Conservation (phyloP, 2,329 filamentous ascomycete genomes). For the Colletotrichum godetiae region DNA sequence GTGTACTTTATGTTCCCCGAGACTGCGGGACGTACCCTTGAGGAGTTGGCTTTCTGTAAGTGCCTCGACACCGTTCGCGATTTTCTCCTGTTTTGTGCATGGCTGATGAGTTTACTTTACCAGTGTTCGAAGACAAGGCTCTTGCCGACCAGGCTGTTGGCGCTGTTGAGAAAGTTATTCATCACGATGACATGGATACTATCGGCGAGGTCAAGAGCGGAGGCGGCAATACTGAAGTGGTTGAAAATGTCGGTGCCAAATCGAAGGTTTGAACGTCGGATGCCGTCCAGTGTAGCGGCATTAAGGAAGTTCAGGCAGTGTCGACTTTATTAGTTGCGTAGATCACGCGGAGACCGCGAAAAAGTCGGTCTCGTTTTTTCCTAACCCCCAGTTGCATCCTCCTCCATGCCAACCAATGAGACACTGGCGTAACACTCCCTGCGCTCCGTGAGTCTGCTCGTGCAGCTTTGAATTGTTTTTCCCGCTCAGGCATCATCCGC, state of each 20-base stretch:
- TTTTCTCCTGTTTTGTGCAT: fast-evolving
- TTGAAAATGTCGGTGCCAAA: conserved; percentile 18
- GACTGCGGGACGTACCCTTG: conserved; percentile 79
- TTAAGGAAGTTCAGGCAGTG: too few relatives aligned
- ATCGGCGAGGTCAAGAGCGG: conserved; percentile 10
- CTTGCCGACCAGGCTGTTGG: conserved; percentile 42
- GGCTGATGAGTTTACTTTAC: neutral
- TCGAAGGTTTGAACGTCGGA: too few relatives aligned
- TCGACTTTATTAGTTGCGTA: too few relatives aligned
- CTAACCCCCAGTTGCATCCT: too few relatives aligned
- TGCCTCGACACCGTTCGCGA: neutral
- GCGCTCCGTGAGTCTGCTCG: too few relatives aligned
- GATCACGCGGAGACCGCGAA: too few relatives aligned
- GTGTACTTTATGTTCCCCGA: conserved; percentile 85
- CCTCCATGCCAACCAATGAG: too few relatives aligned
- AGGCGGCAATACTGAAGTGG: conserved; percentile 11
- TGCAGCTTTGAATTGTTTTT: too few relatives aligned
- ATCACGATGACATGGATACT: conserved; percentile 36
- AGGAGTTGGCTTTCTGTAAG: conserved; percentile 60
- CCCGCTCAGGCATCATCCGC: too few relatives aligned
- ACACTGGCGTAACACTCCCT: too few relatives aligned
- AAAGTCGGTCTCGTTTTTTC: too few relatives aligned
- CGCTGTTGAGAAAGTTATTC: conserved; percentile 44
- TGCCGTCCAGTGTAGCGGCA: too few relatives aligned
- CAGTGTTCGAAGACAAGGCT: conserved; percentile 46